phyloP scores from a whole-genome alignment of 2,329 filamentous ascomycete genomes.

The Cercospora janseana region DNA sequence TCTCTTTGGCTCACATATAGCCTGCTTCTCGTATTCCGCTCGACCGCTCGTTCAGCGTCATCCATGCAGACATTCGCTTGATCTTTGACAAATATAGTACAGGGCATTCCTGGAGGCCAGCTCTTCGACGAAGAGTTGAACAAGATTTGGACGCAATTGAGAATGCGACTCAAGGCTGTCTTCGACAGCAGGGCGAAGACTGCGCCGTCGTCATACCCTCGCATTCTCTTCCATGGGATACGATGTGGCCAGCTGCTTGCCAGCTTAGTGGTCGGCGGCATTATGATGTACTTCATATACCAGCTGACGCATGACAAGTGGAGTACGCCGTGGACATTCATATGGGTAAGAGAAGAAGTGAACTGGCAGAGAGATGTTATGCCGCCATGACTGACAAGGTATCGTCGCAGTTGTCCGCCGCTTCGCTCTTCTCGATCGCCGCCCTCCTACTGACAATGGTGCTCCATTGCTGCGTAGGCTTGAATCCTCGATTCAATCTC shows the following conservation, averaged over 20 bases:
- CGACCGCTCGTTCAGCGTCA: too few relatives aligned
- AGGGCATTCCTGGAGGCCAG: too few relatives aligned
- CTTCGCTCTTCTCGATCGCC: slow-evolving; percentile 53
- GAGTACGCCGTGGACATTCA: slow-evolving; percentile 59
- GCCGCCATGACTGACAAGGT: slow-evolving; percentile 1
- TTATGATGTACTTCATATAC: slow-evolving; percentile 57
- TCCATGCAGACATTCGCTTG: too few relatives aligned
- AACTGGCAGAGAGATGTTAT: slow-evolving; percentile 2
- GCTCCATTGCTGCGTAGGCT: slow-evolving; percentile 52
- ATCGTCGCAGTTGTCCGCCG: slow-evolving; percentile 48
- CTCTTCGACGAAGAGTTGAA: too few relatives aligned
- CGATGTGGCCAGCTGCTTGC: slow-evolving; percentile 45
- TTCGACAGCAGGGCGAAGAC: slow-evolving; percentile 36
- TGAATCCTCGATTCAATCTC: slow-evolving; percentile 54
- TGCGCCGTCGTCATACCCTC: slow-evolving; percentile 48
- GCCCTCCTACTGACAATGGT: slow-evolving; percentile 50
- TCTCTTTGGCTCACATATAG: too few relatives aligned
- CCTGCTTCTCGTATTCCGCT: too few relatives aligned
- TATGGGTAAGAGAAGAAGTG: slow-evolving; percentile 56
- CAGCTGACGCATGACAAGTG: slow-evolving; percentile 54
- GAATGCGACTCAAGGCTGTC: slow-evolving; percentile 4
- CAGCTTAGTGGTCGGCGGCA: slow-evolving; percentile 51
- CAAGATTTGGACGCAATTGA: too few relatives aligned
- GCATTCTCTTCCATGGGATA: slow-evolving; percentile 44
- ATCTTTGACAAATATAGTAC: too few relatives aligned